phyloP scores from a whole-genome alignment of 1,139 yeast genomes.

The Diutina ranongensis region DNA sequence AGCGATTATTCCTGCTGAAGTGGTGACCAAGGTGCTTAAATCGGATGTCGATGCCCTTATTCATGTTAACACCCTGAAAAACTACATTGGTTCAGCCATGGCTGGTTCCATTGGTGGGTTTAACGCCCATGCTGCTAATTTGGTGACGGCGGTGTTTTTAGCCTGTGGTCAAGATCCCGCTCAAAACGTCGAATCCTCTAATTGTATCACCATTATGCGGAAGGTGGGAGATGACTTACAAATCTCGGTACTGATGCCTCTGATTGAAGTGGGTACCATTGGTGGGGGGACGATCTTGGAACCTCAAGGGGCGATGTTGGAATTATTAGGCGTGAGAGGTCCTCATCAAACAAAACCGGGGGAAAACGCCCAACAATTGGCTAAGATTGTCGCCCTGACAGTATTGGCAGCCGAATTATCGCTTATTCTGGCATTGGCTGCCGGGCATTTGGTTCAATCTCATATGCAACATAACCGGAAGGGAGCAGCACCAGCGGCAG shows the following conservation, averaged over 20 bases:
- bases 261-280: slow-evolving; percentile 96
- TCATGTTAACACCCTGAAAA: slow-evolving; percentile 78
- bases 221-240: slow-evolving; percentile 59
- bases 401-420: slow-evolving; percentile 96
- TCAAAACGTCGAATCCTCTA: slow-evolving; percentile 93
- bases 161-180: slow-evolving; percentile 99
- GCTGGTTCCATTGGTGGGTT: slow-evolving; percentile 98
- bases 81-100: slow-evolving; percentile 93
- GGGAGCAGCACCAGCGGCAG: slow-evolving; percentile 32
- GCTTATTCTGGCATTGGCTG: slow-evolving; percentile 89
- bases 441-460: slow-evolving; percentile 95
- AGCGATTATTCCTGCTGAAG: slow-evolving; percentile 75
- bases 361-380: slow-evolving; percentile 86
- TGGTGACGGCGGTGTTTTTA: slow-evolving; percentile 84
- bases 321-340: slow-evolving; percentile 87
- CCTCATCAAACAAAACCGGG: slow-evolving; percentile 95
- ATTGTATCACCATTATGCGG: slow-evolving; percentile 92
- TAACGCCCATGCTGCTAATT: slow-evolving; percentile 95
- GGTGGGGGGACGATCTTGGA: slow-evolving; percentile 98
- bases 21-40: slow-evolving; percentile 72
- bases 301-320: slow-evolving; percentile 96
- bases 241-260: slow-evolving; percentile 96
- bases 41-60: slow-evolving; percentile 89
- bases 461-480: slow-evolving; percentile 95
- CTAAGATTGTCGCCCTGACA: slow-evolving; percentile 88